phyloP scores from a whole-genome alignment of 768 basidiomycete genomes.

The Sarcodon aspratus region DNA sequence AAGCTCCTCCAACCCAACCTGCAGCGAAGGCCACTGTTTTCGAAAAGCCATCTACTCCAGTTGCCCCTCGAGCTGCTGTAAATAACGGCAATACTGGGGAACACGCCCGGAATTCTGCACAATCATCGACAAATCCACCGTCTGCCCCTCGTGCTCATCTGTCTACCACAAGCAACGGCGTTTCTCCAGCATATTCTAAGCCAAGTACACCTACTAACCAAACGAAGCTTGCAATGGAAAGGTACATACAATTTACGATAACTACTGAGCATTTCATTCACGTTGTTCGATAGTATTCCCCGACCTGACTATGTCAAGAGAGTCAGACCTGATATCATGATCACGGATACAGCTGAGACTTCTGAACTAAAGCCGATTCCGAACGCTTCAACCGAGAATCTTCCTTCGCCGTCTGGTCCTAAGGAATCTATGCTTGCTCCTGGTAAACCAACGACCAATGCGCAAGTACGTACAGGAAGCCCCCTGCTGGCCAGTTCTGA shows the following conservation, averaged over 20 bases:
- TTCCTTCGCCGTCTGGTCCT: background rate
- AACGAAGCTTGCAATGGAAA: slow-evolving; percentile 56
- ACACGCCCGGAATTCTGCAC: too few species aligned
- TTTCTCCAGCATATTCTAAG: slow-evolving; percentile 11
- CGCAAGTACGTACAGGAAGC: slow-evolving; percentile 16
- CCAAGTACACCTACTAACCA: slow-evolving; percentile 19
- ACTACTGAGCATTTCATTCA: slow-evolving; percentile 4
- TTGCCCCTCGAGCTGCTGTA: too few species aligned
- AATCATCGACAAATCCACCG: slow-evolving; percentile 18
- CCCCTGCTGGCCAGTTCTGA: background rate
- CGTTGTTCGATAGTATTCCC: slow-evolving; percentile 39
- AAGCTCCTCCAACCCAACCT: too few species aligned
- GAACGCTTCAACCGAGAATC: slow-evolving; percentile 6
- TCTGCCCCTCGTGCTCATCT: slow-evolving; percentile 52
- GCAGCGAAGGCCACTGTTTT: too few species aligned
- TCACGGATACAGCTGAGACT: slow-evolving; percentile 18
- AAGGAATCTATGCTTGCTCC: background rate
- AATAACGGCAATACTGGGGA: too few species aligned
- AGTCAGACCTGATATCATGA: slow-evolving; percentile 26
- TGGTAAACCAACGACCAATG: slow-evolving; percentile 1
- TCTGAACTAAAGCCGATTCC: slow-evolving; percentile 1
- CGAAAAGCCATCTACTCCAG: too few species aligned
- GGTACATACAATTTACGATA: slow-evolving; percentile 25
- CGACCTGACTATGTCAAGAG: slow-evolving; percentile 74
- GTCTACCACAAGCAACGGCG: slow-evolving; percentile 13